Base-by-base conservation (phyloP, 2,329 filamentous ascomycete species). In the Cercospora sp. region DNA sequence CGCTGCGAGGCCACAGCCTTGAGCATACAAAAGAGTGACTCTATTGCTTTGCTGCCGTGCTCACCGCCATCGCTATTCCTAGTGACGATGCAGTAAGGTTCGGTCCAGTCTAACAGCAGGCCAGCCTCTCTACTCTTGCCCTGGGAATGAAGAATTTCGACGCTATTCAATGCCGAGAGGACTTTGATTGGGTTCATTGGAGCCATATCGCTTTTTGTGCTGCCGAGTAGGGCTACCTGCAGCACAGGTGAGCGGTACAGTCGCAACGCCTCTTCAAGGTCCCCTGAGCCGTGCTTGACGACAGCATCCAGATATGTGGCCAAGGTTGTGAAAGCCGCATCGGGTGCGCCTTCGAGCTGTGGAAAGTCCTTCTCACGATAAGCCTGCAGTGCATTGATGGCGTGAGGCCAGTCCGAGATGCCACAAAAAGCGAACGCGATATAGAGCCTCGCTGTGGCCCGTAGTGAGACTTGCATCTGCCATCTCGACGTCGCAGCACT, bases 11-110 rank as follows among this genome's bases (percentile, higher is more conserved):
- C 51, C 2, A 90, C 88, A 5, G 92, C 90, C 72, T 89, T 86
- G 66, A 94, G 85, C 10, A 97, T 85, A 75, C 91, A 88, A 82
- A 90, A 94, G 0, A 92, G 92, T 33, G 91, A 90, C 70, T 88
- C 86, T 66, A 97, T 89, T 74, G 94, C 90, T 73, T 87, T 85
- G 78, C 92, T 94, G 42, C 87, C 85, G 77, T 93, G 91, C 65
- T 86, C 84, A 31, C 82, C 81, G 78, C 92, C 94, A 57, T 91
- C 66, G 63, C 69, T 72, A 78, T 92, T 94, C 30, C 87, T 84
- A 77, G 93, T 91, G 64, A 86, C 84, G 18, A 83, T 80, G 79
- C 92, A 95, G 61, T 91, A 83, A 0, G 88, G 85, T 63, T 89
- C 87, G 5, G 97, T 82, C 59, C 86, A 84, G 42, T 89, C 85